Percentiles rank a stretch among this genome's conserved stretches.
Conservation (phyloP, 2,329 filamentous ascomycete genomes). For the Aspergillus versicolor region DNA sequence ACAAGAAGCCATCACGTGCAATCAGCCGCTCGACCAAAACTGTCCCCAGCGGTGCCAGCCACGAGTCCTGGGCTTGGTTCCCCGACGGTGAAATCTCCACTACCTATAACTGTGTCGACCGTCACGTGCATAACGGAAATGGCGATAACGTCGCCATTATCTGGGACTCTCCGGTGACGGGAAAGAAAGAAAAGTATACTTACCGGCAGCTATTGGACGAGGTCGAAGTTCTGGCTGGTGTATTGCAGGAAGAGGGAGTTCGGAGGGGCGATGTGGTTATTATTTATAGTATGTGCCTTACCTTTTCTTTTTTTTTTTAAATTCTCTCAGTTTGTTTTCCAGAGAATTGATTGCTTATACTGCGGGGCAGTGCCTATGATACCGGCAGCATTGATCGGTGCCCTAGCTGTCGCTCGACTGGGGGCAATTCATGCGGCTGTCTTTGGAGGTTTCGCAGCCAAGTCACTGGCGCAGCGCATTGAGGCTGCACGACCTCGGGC, state of each 20-base stretch:
- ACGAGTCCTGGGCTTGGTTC: conserved; percentile 88
- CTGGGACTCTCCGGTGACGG: conserved; percentile 84
- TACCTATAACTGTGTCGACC: conserved; percentile 86
- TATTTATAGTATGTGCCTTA: conserved; percentile 68
- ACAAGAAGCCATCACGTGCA: conserved; percentile 66
- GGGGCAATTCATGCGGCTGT: conserved; percentile 90
- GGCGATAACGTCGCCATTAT: conserved; percentile 74
- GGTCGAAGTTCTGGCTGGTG: conserved; percentile 78
- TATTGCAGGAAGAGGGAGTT: conserved; percentile 78
- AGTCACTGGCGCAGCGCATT: conserved; percentile 81
- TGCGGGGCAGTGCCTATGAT: conserved; percentile 85
- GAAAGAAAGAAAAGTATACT: conserved; percentile 68
- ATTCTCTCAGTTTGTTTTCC: conserved; percentile 2
- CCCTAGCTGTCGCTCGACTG: conserved; percentile 75
- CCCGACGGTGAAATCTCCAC: conserved; percentile 85
- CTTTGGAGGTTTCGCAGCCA: conserved; percentile 85
- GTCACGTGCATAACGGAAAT: conserved; percentile 78
- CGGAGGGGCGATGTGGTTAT: conserved; percentile 81
- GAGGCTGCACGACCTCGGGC: conserved; percentile 73
- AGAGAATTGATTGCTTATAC: not conserved
- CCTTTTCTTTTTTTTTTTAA: conserved; percentile 1
- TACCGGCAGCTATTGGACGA: conserved; percentile 75
- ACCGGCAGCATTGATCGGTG: conserved; percentile 80
- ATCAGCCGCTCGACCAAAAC: conserved; percentile 63
- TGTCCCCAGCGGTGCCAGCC: conserved; percentile 58